Evolutionary conservation across 2,329 filamentous ascomycete species (phyloP), one percentile per base, ranked within the genome.

Genomic region (Nothophoma quercina): DNA sequence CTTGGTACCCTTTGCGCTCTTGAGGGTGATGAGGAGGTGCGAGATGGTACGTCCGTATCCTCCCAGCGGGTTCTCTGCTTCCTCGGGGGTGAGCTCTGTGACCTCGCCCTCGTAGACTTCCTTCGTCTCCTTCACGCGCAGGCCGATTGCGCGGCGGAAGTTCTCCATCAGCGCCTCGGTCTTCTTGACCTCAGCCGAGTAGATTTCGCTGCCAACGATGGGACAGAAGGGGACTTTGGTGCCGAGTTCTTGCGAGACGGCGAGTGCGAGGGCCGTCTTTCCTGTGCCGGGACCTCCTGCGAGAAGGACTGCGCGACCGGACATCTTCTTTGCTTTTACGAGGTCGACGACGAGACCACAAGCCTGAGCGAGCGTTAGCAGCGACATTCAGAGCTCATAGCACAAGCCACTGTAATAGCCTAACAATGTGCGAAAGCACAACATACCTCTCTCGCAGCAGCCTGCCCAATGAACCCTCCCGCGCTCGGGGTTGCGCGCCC

Each of bases 81-180:
- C 95, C 78, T 99, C 95, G 30, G 95, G 95, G 25, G 93, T 96
- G 64, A 99, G 86, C 77, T 99, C 95, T 62, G 91, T 97, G 50
- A 99, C 95, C 78, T 99, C 95, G 72, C 95, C 95, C 79, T 99
- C 95, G 78, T 98, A 99, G 53, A 99, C 93, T 78, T 99, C 95
- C 78, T 99, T 99, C 44, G 93, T 97, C 82, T 99, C 95, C 69
- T 95, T 91, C 63, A 99, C 95, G 72, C 96, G 93, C 63, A 99
- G 83, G 26, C 83, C 95, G 75, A 99, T 99, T 53, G 95, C 95
- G 72, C 95, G 85, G 73, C 95, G 86, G 77, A 99, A 99, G 80
- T 98, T 98, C 83, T 99, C 95, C 95, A 98, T 98, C 73, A 99
- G 80, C 63, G 96, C 89, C 77, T 99, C 95, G 41, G 95, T 99